Evolutionary conservation across 768 basidiomycete species (phyloP), one percentile per base, ranked within the genome.

Genomic region (Trametes cubensis): DNA sequence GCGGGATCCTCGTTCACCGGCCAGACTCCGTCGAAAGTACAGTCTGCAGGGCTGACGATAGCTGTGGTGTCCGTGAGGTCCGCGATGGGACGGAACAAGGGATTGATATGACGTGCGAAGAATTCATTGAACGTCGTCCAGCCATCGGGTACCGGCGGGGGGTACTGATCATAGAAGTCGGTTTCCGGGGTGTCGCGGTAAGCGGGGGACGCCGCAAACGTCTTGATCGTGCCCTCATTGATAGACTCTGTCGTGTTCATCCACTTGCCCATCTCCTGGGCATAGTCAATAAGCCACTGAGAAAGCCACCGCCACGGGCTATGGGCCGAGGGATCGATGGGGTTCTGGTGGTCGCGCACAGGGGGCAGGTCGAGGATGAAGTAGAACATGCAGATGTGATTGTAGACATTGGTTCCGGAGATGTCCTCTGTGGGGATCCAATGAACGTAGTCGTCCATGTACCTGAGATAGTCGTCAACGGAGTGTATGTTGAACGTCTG

Each of bases 101-200:
- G 52, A 6, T 61, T 48, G 41, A 68, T 61, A 8, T 64, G 45
- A 20, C 67, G 65, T 18, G 65, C 55, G 52, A 68, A 68, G 63
- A 68, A 66, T 39, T 68, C 60, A 52, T 68, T 68, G 62, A 68
- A 68, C 23, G 62, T 68, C 59, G 57, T 58, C 67, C 67, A 68
- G 10, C 42, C 59, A 8, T 46, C 45, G 44, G 34, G 34, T n/a
- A n/a, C n/a, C 5, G 34, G 34, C 34, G 6, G 34, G 2, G 34
- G 34, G 34, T 34, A 34, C 34, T 48, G 65, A 20, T 34, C 49
- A 55, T 64, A 66, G 40, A 34, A 34, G 34, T 34, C 34, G 11
- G 34, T 34, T 10, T 66, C 64, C 39, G 63, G 17, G 59, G 66
- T 66, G 50, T 59, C 34, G 34, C 34, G 54, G 56, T 66, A 68